A percentile compares a stretch with the other conserved stretches of the same genome.
These are phyloP conservation scores for Monoraphidium neglectum DNA, from an alignment of 139 green algal species.

Conservation along the genomic window DNA sequence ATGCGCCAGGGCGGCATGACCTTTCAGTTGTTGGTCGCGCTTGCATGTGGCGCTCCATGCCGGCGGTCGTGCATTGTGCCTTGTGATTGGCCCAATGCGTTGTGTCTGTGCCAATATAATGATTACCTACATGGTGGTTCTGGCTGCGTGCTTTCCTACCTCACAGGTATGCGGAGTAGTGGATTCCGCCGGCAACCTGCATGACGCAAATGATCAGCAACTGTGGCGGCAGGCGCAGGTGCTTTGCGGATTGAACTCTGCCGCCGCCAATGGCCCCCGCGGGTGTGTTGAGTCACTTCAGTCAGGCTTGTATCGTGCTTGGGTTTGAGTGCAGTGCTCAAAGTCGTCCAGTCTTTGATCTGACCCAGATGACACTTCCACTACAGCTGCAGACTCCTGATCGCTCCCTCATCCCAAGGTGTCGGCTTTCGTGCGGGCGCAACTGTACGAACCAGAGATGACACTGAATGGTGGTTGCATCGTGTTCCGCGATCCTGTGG, in stretches of 20 bases:
- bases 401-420: constrained; percentile 19
- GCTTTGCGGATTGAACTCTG: too few species aligned
- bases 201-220: constrained; percentile 18
- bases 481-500: constrained; percentile 22
- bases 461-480: constrained; percentile 6
- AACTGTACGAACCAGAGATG: constrained; percentile 58
- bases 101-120: too few species aligned
- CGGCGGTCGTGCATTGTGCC: too few species aligned
- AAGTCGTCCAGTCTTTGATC: too few species aligned
- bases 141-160: too few species aligned
- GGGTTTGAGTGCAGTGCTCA: too few species aligned
- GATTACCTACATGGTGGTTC: too few species aligned
- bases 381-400: neutral
- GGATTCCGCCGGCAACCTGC: constrained; percentile 21
- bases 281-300: too few species aligned
- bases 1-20: constrained; percentile 20
- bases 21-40: too few species aligned
- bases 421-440: constrained; percentile 44
- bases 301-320: neutral
- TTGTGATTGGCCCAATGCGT: too few species aligned
- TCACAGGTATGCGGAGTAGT: neutral
- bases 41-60: too few species aligned
- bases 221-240: constrained; percentile 31
- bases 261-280: too few species aligned
- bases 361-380: neutral